Evolutionary conservation across 2,329 filamentous ascomycete species (phyloP), one percentile per base, ranked within the genome.

Genomic region (Metarhizium humberi): DNA sequence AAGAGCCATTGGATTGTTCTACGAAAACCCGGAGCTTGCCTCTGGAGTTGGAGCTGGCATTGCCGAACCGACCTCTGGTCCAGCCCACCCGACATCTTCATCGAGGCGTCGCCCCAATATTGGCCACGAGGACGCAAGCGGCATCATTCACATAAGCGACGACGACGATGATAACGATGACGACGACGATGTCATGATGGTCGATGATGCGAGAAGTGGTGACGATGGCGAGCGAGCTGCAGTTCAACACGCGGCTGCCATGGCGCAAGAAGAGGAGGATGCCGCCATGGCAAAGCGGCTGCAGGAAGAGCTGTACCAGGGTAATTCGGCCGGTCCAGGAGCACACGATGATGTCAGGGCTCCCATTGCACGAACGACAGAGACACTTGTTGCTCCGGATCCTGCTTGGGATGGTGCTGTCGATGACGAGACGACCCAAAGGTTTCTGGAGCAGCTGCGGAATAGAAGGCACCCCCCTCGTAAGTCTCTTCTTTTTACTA

Each of bases 201-300:
- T 72, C 47, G 69, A 70, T 51, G 69, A 75, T 16, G 46, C 38
- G 11, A 69, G 73, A 55, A 67, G 72, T 25, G 66, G 69, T 16
- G 65, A 67, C 36, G 71, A 69, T 55, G 69, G 73, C 53, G 70
- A 71, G 18, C 67, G 72, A 18, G 73, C 73, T 18, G 72, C 73
- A 4, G 70, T 67, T 4, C 71, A 70, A 32, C 69, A 70, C 25
- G 73, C 70, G 1, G 71, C 67, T 4, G 66, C 67, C 2, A 71
- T 78, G 43, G 82, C 79, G 16, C 76, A 84, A 53, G 82, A 88
- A 61, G 92, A 96, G 60, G 91, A 96, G 64, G 94, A 99, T 65
- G 92, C 90, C 53, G 92, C 89, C 47, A 92, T 97, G 85, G 94
- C 94, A 6, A 84, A 92, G 69, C 83, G 89, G 56, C 71, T 99